Conservation (phyloP, 106 monocot genomes). For the Hemerocallis citrina region DNA sequence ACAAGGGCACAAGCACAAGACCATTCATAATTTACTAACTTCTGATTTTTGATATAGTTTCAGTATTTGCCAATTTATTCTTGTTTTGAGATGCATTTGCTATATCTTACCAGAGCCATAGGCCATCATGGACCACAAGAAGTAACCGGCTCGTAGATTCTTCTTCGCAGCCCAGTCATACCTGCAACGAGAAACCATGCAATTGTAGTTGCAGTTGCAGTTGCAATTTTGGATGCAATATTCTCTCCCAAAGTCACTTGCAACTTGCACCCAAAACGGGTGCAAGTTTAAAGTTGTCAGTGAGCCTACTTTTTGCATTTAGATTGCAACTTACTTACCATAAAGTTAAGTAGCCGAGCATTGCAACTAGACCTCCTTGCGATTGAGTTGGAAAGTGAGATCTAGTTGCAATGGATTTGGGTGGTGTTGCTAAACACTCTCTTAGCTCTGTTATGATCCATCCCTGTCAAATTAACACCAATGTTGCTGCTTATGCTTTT, state of each 20-base stretch:
- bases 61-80: background rate
- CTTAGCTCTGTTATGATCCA: background rate
- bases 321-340: background rate
- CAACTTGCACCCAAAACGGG: too few relatives aligned
- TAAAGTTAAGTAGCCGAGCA: too few relatives aligned
- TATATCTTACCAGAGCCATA: constrained; percentile 84
- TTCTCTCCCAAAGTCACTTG: too few relatives aligned
- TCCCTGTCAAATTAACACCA: background rate
- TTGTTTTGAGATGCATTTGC: background rate
- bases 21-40: background rate
- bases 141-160: constrained; percentile 76
- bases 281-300: too few relatives aligned
- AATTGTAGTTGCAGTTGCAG: background rate
- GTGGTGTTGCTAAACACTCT: too few relatives aligned
- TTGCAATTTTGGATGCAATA: background rate
- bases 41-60: background rate
- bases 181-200: constrained; percentile 24
- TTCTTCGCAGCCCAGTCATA: constrained; percentile 94
- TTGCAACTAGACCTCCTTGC: too few relatives aligned
- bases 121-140: constrained; percentile 93
- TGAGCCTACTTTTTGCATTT: background rate
- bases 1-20: background rate
- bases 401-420: too few relatives aligned
- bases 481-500: background rate
- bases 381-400: too few relatives aligned